phyloP scores from a whole-genome alignment of 73 alveolate species.

The Paramecium sonneborni region DNA sequence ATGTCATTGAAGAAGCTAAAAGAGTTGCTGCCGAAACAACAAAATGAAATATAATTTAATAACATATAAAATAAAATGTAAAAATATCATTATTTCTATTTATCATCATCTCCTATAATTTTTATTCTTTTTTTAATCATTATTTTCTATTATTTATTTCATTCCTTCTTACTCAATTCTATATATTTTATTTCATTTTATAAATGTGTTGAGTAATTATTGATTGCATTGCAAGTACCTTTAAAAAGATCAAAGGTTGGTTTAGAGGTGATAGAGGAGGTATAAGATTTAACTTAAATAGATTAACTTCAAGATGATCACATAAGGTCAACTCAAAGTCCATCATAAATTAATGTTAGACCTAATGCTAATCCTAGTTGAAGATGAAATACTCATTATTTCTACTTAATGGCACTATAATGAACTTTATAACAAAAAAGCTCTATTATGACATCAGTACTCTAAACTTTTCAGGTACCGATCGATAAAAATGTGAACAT shows the following conservation, averaged over 20 bases:
- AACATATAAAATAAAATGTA: not conserved
- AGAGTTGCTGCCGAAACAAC: conserved; percentile 79
- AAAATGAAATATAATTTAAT: conserved; percentile 53
- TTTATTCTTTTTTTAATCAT: no score
- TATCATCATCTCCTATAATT: no score
- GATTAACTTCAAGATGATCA: not conserved
- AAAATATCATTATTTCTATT: not conserved
- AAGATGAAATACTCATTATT: no score
- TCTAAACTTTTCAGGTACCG: no score
- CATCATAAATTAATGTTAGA: no score
- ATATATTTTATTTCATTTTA: not conserved
- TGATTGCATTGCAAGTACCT: not conserved
- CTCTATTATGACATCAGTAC: no score
- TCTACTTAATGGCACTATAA: no score
- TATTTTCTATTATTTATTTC: no score
- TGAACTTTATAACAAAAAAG: no score
- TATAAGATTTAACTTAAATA: not conserved
- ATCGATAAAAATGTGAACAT: no score
- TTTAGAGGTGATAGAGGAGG: not conserved
- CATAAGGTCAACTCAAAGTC: not conserved
- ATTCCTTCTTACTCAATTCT: no score
- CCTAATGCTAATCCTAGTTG: no score
- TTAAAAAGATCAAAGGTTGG: not conserved
- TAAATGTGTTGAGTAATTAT: not conserved
- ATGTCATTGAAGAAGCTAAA: conserved; percentile 83